Conservation (phyloP, 106 monocot species). For the Apostasia ramifera region DNA sequence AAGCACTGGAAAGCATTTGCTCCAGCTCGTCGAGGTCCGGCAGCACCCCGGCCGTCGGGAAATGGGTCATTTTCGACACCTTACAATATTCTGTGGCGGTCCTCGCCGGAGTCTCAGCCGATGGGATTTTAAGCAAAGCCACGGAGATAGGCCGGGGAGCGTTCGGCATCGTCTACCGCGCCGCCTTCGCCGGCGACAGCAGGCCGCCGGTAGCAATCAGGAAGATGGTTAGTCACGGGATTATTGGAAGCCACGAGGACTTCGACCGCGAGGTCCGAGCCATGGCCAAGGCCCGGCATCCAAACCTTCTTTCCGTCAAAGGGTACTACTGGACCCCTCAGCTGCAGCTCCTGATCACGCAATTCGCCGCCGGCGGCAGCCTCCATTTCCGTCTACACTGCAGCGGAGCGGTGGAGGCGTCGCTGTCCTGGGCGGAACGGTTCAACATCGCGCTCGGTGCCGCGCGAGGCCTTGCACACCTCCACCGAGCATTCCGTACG, state of each 20-base stretch:
- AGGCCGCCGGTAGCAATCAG: conserved; percentile 50
- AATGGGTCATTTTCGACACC: conserved; percentile 55
- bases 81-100: conserved; percentile 20
- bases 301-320: conserved; percentile 63
- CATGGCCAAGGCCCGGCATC: conserved; percentile 71
- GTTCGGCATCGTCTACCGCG: conserved; percentile 66
- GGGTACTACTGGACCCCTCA: conserved; percentile 98
- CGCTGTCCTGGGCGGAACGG: conserved; percentile 55
- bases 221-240: conserved; percentile 49
- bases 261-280: conserved; percentile 77
- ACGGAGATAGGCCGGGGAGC: conserved; percentile 68
- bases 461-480: conserved; percentile 62
- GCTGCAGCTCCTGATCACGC: conserved; percentile 73
- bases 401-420: neutral
- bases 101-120: conserved; percentile 17
- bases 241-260: conserved; percentile 64
- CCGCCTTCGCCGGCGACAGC: conserved; percentile 26
- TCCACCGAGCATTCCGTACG: conserved; percentile 77
- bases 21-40: conserved; percentile 51
- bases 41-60: conserved; percentile 44
- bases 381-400: conserved; percentile 48
- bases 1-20: conserved; percentile 60
- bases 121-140: conserved; percentile 62
- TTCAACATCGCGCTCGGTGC: conserved; percentile 68
- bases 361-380: conserved; percentile 55